Percentiles rank a stretch among this genome's conserved stretches.
Conservation (phyloP, 306 rosid genomes). For the Ammopiptanthus mongolicus region DNA sequence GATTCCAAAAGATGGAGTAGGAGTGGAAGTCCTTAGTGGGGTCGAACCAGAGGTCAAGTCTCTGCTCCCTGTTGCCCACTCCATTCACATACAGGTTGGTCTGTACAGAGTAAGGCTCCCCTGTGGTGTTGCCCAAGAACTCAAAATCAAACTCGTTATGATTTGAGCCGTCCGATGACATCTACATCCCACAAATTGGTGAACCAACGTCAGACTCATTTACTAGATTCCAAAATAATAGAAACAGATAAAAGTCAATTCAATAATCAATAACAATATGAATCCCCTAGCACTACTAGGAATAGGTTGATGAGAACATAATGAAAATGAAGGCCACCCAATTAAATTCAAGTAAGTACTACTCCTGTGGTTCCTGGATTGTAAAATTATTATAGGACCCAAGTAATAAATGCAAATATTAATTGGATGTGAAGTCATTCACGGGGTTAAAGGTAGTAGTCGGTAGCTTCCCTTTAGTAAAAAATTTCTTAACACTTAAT, state of each 20-base stretch:
- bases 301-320: background rate
- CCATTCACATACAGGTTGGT: constrained; percentile 88
- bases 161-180: constrained; percentile 84
- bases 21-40: constrained; percentile 77
- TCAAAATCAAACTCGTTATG: constrained; percentile 93
- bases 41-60: constrained; percentile 90
- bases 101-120: constrained; percentile 85
- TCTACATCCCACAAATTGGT: constrained; percentile 32
- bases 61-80: constrained; percentile 84
- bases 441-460: constrained; percentile 3
- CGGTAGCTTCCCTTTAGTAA: constrained; percentile 8
- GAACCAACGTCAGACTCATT: constrained; percentile 4
- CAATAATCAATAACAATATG: background rate
- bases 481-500: background rate
- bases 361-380: background rate
- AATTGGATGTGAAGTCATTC: constrained; percentile 2
- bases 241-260: background rate
- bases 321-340: background rate
- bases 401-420: constrained; percentile 30
- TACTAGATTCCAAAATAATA: constrained; percentile 5
- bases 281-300: background rate
- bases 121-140: constrained; percentile 79
- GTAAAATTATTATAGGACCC: background rate
- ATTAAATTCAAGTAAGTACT: background rate
- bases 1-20: constrained; percentile 84